phyloP scores from a whole-genome alignment of 805 yeast genomes.

The Cyberlindnera xylosilytica region DNA sequence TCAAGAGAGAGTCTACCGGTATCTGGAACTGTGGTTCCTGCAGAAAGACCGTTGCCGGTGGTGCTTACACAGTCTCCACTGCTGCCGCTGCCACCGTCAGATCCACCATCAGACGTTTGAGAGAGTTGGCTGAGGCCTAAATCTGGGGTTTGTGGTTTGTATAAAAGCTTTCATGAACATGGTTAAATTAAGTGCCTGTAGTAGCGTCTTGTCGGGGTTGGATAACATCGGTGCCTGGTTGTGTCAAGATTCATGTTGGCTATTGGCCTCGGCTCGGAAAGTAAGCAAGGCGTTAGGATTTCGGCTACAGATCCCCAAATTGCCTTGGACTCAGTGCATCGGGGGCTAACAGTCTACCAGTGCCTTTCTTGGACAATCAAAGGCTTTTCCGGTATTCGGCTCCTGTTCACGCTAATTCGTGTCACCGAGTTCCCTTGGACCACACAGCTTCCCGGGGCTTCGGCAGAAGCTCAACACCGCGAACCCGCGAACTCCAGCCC shows the following conservation, averaged over 20 bases:
- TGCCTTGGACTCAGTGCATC: no score
- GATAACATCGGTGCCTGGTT: no score
- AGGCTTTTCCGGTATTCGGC: conserved; percentile 6
- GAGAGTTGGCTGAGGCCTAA: conserved; percentile 99
- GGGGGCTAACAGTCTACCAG: no score
- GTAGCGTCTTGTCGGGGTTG: no score
- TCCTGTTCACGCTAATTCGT: background rate
- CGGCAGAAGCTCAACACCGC: background rate
- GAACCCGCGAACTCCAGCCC: background rate
- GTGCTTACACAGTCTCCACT: conserved; percentile 99
- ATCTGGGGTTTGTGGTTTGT: conserved; percentile 20
- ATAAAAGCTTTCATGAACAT: conserved; percentile 26
- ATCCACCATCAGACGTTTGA: conserved; percentile 99
- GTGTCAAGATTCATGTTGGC: no score
- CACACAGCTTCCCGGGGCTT: conserved; percentile 1
- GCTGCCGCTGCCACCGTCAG: conserved; percentile 99
- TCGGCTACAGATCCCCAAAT: no score
- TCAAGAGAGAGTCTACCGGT: conserved; percentile 97
- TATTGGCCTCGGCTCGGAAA: no score
- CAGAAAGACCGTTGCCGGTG: conserved; percentile 98
- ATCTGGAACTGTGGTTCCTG: conserved; percentile 98
- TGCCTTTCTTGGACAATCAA: no score
- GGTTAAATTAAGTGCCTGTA: conserved; percentile 11
- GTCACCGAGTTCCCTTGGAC: conserved; percentile 4
- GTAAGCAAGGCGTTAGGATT: no score